Percentiles rank a stretch among this genome's conserved stretches.
These are phyloP conservation scores for Carex scoparia DNA, from an alignment of 176 grass and related monocot genomes.

Conservation along the genomic window DNA sequence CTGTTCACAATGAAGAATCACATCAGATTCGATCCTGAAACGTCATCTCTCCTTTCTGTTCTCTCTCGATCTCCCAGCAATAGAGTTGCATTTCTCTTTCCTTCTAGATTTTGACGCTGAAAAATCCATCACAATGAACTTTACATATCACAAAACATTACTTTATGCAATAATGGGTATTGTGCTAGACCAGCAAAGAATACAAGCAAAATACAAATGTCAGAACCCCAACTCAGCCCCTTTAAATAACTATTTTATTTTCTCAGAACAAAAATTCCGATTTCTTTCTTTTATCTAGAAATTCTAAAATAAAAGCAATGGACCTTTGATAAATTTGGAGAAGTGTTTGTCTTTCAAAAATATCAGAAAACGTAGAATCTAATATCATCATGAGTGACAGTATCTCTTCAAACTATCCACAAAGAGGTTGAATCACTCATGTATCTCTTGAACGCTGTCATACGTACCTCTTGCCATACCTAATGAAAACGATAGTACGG, in stretches of 20 bases:
- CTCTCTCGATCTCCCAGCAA: neutral
- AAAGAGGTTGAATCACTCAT: conserved; percentile 64
- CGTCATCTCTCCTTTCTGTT: conserved; percentile 35
- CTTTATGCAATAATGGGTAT: too few species aligned
- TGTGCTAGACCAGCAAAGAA: neutral
- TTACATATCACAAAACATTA: neutral
- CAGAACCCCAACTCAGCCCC: neutral
- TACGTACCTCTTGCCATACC: conserved; percentile 86
- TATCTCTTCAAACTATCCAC: conserved; percentile 53
- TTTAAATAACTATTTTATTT: neutral
- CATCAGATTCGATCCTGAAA: conserved; percentile 28
- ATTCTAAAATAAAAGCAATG: neutral
- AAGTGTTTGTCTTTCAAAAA: neutral
- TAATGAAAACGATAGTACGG: conserved; percentile 7
- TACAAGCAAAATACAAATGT: neutral
- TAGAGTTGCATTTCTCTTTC: conserved; percentile 22
- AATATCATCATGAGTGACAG: too few species aligned
- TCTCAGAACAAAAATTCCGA: neutral
- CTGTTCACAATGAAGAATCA: too few species aligned
- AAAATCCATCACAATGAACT: neutral
- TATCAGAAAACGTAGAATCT: neutral
- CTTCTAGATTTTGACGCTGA: conserved; percentile 25
- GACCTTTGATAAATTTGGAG: neutral
- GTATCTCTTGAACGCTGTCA: conserved; percentile 55
- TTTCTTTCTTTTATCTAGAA: neutral